Base-by-base conservation (phyloP, 2,329 filamentous ascomycete species). In the Diaporthe sp. region DNA sequence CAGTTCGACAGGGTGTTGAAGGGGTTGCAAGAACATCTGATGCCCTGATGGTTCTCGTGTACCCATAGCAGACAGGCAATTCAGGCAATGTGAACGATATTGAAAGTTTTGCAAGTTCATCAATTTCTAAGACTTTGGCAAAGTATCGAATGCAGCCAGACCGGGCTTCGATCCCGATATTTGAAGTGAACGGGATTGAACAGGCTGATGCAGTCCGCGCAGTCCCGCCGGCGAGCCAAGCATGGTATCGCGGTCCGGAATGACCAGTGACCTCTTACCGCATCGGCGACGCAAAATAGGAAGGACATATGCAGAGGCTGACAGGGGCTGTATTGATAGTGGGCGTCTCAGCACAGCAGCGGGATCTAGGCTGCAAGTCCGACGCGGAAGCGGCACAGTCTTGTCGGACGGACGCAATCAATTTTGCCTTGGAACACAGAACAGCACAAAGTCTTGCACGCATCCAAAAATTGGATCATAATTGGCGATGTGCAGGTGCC, bases 131-230 rank as follows among this genome's bases (percentile, higher is more conserved):
- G 27, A 1, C 9, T 2, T 27, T 2, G n/a, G 7, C 13, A 19
- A 39, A 7, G 6, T n/a, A 19, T 19, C n/a, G 2, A 63, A 7
- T 30, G 13, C 37, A 19, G 17, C 13, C 35, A 22, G 2, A 5
- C 4, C 15, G 9, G 25, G 7, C 13, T 8, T 30, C 25, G 30
- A 25, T 63, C 12, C 35, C 5, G 13, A 63, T 63, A 63, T 63
- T 44, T 44, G n/a, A 65, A 47, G 13, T 32, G 4, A n/a, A 6
- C 8, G 39, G 25, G 9, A 47, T 63, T 17, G 39, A 63, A 30
- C 15, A 47, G 58, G 58, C 58, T 63, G 37, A 61, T 42, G 15
- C 58, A 35, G 58, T 61, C 35, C 58, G 37, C 58, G 37, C n/a
- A 42, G 35, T 27, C 58, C 27, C 35, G 13, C 13, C 58, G 58